phyloP scores from a whole-genome alignment of 305 asterid genomes.

The Solanum chacoense region DNA sequence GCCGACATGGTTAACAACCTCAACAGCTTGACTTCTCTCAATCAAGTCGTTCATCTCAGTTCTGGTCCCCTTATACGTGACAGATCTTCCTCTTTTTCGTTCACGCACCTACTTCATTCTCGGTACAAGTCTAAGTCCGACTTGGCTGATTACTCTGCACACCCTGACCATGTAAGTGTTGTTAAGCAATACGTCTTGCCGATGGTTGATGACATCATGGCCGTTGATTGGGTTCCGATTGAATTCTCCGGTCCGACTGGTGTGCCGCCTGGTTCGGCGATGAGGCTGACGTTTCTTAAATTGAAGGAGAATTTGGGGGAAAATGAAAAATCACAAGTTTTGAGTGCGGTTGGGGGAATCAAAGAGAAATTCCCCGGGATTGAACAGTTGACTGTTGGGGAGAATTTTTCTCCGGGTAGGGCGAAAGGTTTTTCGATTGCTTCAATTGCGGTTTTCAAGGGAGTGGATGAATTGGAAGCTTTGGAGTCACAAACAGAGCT shows the following conservation, averaged over 20 bases:
- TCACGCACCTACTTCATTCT: constrained; percentile 87
- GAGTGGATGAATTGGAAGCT: constrained; percentile 37
- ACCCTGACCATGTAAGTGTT: constrained; percentile 65
- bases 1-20: constrained; percentile 62
- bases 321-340: constrained; percentile 35
- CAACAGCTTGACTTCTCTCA: constrained; percentile 53
- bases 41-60: constrained; percentile 53
- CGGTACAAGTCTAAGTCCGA: constrained; percentile 64
- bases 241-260: constrained; percentile 25
- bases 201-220: constrained; percentile 58
- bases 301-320: constrained; percentile 55
- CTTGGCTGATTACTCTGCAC: constrained; percentile 42
- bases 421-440: constrained; percentile 71
- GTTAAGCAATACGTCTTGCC: constrained; percentile 48
- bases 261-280: constrained; percentile 45
- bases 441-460: constrained; percentile 61
- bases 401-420: constrained; percentile 71
- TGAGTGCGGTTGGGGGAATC: constrained; percentile 38
- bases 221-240: constrained; percentile 64
- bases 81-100: constrained; percentile 48
- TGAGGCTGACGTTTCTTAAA: constrained; percentile 50
- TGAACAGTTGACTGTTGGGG: constrained; percentile 62
- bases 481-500: constrained; percentile 36
- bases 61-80: constrained; percentile 55
- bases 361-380: constrained; percentile 39